These are phyloP conservation scores for Phytophthora podocarpi DNA, from an alignment of 352 stramenopile species.

Conservation along the genomic window DNA sequence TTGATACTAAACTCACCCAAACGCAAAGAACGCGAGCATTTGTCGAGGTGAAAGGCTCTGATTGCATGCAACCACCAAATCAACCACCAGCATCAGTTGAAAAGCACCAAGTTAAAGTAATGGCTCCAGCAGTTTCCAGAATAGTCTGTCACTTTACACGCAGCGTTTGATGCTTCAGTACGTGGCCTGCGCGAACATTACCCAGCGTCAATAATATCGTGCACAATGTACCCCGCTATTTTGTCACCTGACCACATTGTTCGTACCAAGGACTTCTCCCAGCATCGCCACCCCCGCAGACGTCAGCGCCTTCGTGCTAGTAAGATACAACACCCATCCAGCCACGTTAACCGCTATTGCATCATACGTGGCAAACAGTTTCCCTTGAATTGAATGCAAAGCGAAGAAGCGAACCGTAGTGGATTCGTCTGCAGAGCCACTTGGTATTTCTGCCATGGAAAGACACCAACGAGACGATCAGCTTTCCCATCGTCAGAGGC, in stretches of 20 bases:
- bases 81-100: not conserved
- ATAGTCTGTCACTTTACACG: constrained; percentile 32
- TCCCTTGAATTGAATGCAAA: no score
- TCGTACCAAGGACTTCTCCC: constrained; percentile 67
- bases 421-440: constrained; percentile 53
- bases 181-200: constrained; percentile 44
- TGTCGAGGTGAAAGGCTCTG: constrained; percentile 67
- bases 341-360: no score
- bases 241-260: no score
- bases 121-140: not conserved
- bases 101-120: not conserved
- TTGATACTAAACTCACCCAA: constrained; percentile 52
- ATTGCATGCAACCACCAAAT: constrained; percentile 23
- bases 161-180: constrained; percentile 74
- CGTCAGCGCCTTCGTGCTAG: constrained; percentile 76
- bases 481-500: not conserved
- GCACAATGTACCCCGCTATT: not conserved
- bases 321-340: no score
- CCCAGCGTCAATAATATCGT: constrained; percentile 1
- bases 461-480: not conserved
- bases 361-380: no score
- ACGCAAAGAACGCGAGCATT: constrained; percentile 73
- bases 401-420: constrained; percentile 41
- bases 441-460: constrained; percentile 63
- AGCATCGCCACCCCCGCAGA: constrained; percentile 65